These are phyloP conservation scores for Fusarium verticillioides DNA, from an alignment of 2,329 filamentous ascomycete species.

Conservation along the genomic window DNA sequence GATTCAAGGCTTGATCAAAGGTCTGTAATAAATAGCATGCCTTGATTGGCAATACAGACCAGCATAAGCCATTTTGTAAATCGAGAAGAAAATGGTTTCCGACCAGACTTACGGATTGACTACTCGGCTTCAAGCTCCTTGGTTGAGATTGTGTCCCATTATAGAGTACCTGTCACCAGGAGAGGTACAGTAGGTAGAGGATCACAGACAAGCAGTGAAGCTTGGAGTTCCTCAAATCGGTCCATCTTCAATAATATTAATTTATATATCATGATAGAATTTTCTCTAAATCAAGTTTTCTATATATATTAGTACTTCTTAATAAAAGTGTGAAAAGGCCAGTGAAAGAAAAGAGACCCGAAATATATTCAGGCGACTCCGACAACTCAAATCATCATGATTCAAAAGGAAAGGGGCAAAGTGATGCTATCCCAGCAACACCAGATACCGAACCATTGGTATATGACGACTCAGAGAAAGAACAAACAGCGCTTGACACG, in stretches of 20 bases:
- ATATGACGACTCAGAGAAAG: neutral
- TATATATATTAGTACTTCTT: too few species aligned
- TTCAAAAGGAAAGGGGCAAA: neutral
- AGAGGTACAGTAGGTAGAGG: fast-evolving
- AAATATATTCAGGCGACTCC: fast-evolving
- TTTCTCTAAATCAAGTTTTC: too few species aligned
- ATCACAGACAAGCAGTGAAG: neutral
- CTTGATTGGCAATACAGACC: too few species aligned
- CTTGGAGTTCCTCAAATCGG: neutral
- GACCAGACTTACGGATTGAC: neutral
- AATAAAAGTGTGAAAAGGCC: too few species aligned
- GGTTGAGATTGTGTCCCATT: neutral
- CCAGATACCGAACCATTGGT: fast-evolving
- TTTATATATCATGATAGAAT: too few species aligned
- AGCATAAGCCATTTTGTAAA: too few species aligned
- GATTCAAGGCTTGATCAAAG: too few species aligned
- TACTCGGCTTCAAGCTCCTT: neutral
- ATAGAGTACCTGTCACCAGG: too few species aligned
- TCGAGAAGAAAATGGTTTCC: neutral
- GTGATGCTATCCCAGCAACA: neutral
- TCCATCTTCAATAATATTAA: too few species aligned
- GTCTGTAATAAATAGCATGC: too few species aligned
- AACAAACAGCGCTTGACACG: neutral
- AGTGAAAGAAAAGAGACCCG: fast-evolving
- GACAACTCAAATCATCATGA: neutral